Evolutionary conservation across 192 early-diverging fungal genomes (phyloP).

Genomic region (Glomus cerebriforme): DNA sequence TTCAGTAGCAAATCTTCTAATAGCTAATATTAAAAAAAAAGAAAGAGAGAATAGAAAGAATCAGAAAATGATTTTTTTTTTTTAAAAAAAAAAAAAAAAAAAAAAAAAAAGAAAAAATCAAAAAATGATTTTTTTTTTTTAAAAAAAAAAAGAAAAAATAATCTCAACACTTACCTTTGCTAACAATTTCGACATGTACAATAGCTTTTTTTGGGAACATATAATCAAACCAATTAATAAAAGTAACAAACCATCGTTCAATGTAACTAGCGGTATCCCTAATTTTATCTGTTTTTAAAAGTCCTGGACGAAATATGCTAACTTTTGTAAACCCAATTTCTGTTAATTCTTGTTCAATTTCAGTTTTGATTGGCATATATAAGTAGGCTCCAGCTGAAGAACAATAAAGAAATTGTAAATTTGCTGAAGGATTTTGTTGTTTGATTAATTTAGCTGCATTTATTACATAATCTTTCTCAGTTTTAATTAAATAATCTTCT

Average conservation of each 20-base stretch:
- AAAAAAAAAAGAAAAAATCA: too few species aligned
- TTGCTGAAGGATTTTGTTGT: slow-evolving; percentile 49
- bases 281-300: slow-evolving; percentile 50
- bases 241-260: neutral
- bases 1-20: neutral
- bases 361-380: slow-evolving; percentile 75
- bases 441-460: slow-evolving; percentile 61
- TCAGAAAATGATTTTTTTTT: too few species aligned
- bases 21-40: neutral
- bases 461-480: slow-evolving; percentile 79
- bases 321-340: slow-evolving; percentile 64
- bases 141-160: neutral
- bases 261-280: neutral
- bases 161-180: neutral
- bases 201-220: neutral
- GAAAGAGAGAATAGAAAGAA: too few species aligned
- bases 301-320: slow-evolving; percentile 64
- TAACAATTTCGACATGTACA: neutral
- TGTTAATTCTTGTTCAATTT: slow-evolving; percentile 69
- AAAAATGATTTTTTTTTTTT: too few species aligned
- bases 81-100: too few species aligned
- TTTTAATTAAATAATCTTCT: slow-evolving; percentile 64
- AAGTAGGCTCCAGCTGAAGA: slow-evolving; percentile 62
- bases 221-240: neutral
- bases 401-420: slow-evolving; percentile 57